Conservation (phyloP, 306 rosid genomes). For the Delonix regia region DNA sequence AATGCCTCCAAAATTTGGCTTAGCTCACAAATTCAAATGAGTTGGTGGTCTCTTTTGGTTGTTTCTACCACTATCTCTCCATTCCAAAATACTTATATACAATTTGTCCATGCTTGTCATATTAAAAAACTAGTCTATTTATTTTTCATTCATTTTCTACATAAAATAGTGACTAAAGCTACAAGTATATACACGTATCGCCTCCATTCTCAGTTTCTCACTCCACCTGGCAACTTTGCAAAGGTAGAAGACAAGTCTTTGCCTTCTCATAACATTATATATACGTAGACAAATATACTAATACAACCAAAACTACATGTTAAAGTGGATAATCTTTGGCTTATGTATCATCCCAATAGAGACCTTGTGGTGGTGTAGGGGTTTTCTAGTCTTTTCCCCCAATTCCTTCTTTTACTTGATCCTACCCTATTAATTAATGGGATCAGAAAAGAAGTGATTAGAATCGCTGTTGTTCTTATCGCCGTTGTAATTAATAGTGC, state of each 20-base stretch:
- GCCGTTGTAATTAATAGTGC: not conserved
- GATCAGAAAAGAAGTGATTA: not conserved
- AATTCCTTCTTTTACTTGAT: not conserved
- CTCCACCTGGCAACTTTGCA: conserved; percentile 20
- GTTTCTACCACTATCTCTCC: conserved; percentile 24
- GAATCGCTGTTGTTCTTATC: not conserved
- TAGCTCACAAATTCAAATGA: conserved; percentile 60
- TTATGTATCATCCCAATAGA: too few species aligned
- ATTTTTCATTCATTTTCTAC: conserved; percentile 24
- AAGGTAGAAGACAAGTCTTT: not conserved
- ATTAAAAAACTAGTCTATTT: not conserved
- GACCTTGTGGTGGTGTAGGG: not conserved
- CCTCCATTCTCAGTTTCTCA: not conserved
- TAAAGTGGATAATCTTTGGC: conserved; percentile 27
- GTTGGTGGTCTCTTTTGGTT: conserved; percentile 55
- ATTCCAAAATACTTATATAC: conserved; percentile 2
- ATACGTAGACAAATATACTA: not conserved
- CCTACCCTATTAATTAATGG: not conserved
- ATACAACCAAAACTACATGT: conserved; percentile 26
- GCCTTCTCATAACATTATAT: not conserved
- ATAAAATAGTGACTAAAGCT: not conserved
- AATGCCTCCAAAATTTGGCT: conserved; percentile 56
- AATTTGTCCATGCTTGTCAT: conserved; percentile 25
- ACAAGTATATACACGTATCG: not conserved
- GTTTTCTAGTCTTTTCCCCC: not conserved